Evolutionary conservation across 768 basidiomycete genomes (phyloP).

Genomic region (Hysterangium stoloniferum): DNA sequence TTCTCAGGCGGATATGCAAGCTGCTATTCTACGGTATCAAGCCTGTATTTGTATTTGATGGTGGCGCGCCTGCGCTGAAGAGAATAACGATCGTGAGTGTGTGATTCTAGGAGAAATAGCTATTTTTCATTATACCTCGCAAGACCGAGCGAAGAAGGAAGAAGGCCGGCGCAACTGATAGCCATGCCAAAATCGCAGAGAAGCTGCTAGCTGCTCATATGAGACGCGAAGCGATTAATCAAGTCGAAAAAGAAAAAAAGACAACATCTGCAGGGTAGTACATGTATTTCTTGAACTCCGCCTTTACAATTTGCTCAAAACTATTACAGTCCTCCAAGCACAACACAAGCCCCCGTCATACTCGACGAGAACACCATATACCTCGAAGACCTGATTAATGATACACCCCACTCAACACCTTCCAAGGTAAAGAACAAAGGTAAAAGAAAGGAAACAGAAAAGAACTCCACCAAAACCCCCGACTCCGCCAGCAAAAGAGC

Average conservation of each 20-base stretch:
- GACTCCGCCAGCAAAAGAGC: slow-evolving; percentile 48
- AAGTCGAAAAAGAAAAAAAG: slow-evolving; percentile 35
- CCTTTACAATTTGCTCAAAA: background rate
- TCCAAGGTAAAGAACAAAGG: slow-evolving; percentile 25
- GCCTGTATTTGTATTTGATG: slow-evolving; percentile 98
- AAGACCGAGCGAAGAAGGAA: slow-evolving; percentile 87
- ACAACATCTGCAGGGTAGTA: no score
- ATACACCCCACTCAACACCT: slow-evolving; percentile 45
- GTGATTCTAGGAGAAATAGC: background rate
- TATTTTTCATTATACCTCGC: slow-evolving; percentile 6
- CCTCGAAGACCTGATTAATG: slow-evolving; percentile 65
- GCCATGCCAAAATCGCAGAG: slow-evolving; percentile 83
- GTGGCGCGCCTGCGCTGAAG: slow-evolving; percentile 89
- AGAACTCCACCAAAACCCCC: slow-evolving; percentile 26
- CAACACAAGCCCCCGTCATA: slow-evolving; percentile 24
- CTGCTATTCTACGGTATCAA: slow-evolving; percentile 95
- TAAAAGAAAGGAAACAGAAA: slow-evolving; percentile 17
- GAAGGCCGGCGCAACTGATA: slow-evolving; percentile 84
- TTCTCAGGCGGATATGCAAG: slow-evolving; percentile 85
- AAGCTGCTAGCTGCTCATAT: slow-evolving; percentile 89
- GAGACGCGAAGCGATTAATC: slow-evolving; percentile 78
- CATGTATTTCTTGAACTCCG: background rate
- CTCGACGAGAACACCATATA: slow-evolving; percentile 76
- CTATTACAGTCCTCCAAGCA: background rate
- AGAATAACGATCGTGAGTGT: slow-evolving; percentile 73